These are phyloP conservation scores for Herpetospermum pedunculosum DNA, from an alignment of 306 rosid species.

Conservation along the genomic window DNA sequence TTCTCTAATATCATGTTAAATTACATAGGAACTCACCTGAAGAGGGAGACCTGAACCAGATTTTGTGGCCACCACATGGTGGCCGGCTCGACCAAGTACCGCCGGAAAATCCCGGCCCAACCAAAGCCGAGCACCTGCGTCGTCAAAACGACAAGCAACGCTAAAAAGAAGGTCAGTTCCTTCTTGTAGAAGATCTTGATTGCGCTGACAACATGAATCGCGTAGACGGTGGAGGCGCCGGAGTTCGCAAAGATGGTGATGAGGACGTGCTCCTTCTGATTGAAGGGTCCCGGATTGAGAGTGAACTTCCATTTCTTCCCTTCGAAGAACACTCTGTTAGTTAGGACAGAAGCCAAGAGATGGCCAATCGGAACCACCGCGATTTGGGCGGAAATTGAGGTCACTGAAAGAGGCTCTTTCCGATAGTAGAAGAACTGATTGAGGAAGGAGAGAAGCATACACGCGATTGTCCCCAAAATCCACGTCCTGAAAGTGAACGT, in stretches of 20 bases:
- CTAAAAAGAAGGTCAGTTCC: constrained; percentile 21
- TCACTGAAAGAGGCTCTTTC: constrained; percentile 26
- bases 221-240: constrained; percentile 31
- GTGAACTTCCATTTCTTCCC: constrained; percentile 26
- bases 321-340: constrained; percentile 22
- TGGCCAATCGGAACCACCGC: constrained; percentile 38
- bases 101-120: constrained; percentile 78
- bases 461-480: constrained; percentile 23
- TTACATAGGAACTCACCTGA: constrained; percentile 41
- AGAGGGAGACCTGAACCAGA: constrained; percentile 78
- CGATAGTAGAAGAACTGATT: constrained; percentile 42
- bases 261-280: constrained; percentile 39
- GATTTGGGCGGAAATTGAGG: constrained; percentile 37
- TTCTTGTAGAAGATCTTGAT: constrained; percentile 31
- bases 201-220: constrained; percentile 30
- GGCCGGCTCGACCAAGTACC: constrained; percentile 72
- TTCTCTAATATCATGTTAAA: too few relatives aligned
- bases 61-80: constrained; percentile 93
- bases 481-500: constrained; percentile 34
- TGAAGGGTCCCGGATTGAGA: constrained; percentile 35
- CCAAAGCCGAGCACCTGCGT: constrained; percentile 59
- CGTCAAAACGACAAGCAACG: constrained; percentile 31
- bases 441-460: constrained; percentile 30
- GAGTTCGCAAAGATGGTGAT: constrained; percentile 43
- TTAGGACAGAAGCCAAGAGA: constrained; percentile 26